phyloP scores from a whole-genome alignment of 768 basidiomycete genomes.

The Pleurotus citrinopileatus region DNA sequence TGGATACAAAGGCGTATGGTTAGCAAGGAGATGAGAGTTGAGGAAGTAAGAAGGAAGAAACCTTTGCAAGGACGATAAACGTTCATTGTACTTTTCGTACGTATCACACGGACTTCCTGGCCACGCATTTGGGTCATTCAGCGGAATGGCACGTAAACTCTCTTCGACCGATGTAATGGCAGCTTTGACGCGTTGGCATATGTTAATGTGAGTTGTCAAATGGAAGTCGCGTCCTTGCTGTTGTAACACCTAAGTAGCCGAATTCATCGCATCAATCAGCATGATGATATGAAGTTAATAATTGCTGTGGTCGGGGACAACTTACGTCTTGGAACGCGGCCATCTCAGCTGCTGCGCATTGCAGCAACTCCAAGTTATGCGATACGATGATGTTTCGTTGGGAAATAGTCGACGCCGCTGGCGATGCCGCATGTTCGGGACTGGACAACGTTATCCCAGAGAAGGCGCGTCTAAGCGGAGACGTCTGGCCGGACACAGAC shows the following conservation, averaged over 20 bases:
- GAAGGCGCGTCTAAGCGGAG: background rate
- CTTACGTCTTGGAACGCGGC: background rate
- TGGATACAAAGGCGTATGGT: slow-evolving; percentile 10
- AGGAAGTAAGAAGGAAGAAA: slow-evolving; percentile 16
- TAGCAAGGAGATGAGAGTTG: slow-evolving; percentile 3
- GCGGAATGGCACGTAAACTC: background rate
- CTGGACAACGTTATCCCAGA: background rate
- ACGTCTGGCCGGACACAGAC: background rate
- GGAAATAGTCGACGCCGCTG: background rate
- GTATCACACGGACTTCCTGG: too few relatives aligned
- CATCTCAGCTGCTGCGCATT: background rate
- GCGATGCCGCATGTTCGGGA: background rate
- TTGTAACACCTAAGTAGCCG: background rate
- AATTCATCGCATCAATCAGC: too few relatives aligned
- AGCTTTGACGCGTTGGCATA: slow-evolving; percentile 13
- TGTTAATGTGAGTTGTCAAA: slow-evolving; percentile 5
- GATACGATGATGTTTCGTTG: background rate
- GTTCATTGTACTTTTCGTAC: slow-evolving; percentile 27
- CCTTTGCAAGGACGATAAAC: slow-evolving; percentile 33
- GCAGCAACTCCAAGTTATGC: slow-evolving; percentile 2
- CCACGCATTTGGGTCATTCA: slow-evolving; percentile 24
- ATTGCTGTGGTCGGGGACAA: background rate
- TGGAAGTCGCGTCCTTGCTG: background rate
- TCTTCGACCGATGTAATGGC: slow-evolving; percentile 4
- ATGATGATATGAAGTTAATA: background rate